Conservation (phyloP, 2,329 filamentous ascomycete genomes). For the Aspergillus proliferans region DNA sequence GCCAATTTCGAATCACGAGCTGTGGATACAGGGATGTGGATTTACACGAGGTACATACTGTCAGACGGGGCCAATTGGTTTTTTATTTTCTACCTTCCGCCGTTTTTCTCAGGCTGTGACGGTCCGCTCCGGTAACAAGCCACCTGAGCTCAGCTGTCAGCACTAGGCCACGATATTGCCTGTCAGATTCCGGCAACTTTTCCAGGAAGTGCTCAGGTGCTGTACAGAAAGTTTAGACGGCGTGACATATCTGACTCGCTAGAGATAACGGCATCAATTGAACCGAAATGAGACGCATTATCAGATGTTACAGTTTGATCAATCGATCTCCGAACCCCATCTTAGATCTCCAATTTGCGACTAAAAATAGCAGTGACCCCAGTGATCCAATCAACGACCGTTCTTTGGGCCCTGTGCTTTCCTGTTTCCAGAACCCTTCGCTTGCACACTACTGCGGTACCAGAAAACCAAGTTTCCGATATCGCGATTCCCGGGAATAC, state of each 20-base stretch:
- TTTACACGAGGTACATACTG: no score
- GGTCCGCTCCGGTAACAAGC: background rate
- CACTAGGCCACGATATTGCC: background rate
- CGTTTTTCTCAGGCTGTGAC: background rate
- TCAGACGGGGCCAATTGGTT: background rate
- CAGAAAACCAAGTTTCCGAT: background rate
- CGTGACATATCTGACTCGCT: background rate
- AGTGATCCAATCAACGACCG: slow-evolving; percentile 7
- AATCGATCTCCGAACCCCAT: slow-evolving; percentile 3
- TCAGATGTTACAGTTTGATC: no score
- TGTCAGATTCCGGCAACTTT: background rate
- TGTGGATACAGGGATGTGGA: no score
- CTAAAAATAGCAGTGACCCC: slow-evolving; percentile 20
- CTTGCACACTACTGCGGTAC: slow-evolving; percentile 3
- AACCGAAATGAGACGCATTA: no score
- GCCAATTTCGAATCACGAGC: no score
- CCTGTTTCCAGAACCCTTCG: slow-evolving; percentile 27
- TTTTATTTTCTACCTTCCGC: background rate
- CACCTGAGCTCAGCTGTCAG: background rate
- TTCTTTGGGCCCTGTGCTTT: slow-evolving; percentile 6
- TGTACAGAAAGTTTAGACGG: background rate
- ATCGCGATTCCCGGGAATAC: no score
- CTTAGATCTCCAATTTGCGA: slow-evolving; percentile 15
- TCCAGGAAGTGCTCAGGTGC: no score
- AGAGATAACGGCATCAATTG: no score